These are phyloP conservation scores for Crithidia fasciculata DNA, from an alignment of 208 protist genomes.

Conservation along the genomic window DNA sequence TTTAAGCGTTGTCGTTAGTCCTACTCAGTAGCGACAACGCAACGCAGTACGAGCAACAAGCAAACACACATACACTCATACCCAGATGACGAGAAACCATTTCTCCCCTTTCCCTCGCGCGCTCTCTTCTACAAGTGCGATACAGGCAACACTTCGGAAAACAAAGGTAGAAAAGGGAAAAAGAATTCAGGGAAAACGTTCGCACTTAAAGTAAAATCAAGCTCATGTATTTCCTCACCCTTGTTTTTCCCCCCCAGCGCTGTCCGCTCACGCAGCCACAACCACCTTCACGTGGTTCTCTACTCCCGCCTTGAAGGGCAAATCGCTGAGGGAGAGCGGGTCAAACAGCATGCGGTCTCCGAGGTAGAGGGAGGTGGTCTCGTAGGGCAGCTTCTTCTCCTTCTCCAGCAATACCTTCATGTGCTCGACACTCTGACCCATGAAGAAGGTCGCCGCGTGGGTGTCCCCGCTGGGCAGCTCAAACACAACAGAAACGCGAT, in stretches of 20 bases:
- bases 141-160: too few species aligned
- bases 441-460: conserved; percentile 54
- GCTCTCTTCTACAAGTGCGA: too few species aligned
- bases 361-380: conserved; percentile 70
- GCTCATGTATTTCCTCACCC: not conserved
- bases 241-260: not conserved
- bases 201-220: not conserved
- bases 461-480: conserved; percentile 44
- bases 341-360: conserved; percentile 67
- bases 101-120: too few species aligned
- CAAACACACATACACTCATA: too few species aligned
- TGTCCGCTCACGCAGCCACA: conserved; percentile 19
- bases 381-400: conserved; percentile 65
- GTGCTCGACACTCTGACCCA: conserved; percentile 82
- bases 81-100: too few species aligned
- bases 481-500: conserved; percentile 49
- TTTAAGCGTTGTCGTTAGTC: too few species aligned
- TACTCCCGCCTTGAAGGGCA: conserved; percentile 61
- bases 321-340: conserved; percentile 82
- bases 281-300: conserved; percentile 65
- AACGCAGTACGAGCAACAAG: too few species aligned
- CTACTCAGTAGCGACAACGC: too few species aligned
- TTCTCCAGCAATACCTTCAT: conserved; percentile 79
- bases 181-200: not conserved
- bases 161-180: not conserved